Percentiles rank a stretch among this genome's conserved stretches.
Conservation (phyloP, 257 asterid genomes). For the Gentiana straminea region DNA sequence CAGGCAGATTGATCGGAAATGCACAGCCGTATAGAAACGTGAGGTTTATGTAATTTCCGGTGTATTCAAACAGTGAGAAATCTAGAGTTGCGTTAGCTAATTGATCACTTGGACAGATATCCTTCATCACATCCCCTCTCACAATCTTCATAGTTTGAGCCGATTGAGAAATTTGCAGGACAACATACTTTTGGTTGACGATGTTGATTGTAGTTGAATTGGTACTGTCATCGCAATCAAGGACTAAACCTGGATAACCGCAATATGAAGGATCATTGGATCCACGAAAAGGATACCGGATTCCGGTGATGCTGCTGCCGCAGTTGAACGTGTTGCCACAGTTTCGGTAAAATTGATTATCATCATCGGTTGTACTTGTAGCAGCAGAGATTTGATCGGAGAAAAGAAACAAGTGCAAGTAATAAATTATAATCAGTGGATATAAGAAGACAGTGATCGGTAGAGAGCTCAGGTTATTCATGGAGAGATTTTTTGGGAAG, state of each 20-base stretch:
- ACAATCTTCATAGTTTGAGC: conserved; percentile 38
- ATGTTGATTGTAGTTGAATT: conserved; percentile 35
- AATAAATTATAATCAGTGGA: not conserved
- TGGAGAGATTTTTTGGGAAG: conserved; percentile 8
- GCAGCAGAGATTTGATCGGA: conserved; percentile 12
- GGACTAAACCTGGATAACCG: conserved; percentile 55
- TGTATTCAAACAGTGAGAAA: conserved; percentile 30
- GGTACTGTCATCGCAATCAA: conserved; percentile 21
- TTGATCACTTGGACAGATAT: conserved; percentile 33
- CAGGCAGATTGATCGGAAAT: not conserved
- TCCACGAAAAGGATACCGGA: conserved; percentile 57
- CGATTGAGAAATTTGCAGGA: conserved; percentile 25
- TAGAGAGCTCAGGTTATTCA: conserved; percentile 29
- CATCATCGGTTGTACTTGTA: conserved; percentile 12
- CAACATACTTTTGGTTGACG: conserved; percentile 19
- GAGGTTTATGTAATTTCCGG: conserved; percentile 26
- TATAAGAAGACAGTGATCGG: conserved; percentile 12
- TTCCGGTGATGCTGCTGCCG: conserved; percentile 37
- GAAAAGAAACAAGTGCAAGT: not conserved
- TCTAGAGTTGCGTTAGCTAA: conserved; percentile 53
- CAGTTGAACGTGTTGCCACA: conserved; percentile 47
- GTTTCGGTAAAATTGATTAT: conserved; percentile 10
- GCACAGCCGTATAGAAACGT: conserved; percentile 56
- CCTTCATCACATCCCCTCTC: conserved; percentile 38
- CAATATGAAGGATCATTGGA: conserved; percentile 36